Evolutionary conservation across 1,284 basidiomycete genomes (phyloP).

Genomic region (Kalmanozyma brasiliensis): DNA sequence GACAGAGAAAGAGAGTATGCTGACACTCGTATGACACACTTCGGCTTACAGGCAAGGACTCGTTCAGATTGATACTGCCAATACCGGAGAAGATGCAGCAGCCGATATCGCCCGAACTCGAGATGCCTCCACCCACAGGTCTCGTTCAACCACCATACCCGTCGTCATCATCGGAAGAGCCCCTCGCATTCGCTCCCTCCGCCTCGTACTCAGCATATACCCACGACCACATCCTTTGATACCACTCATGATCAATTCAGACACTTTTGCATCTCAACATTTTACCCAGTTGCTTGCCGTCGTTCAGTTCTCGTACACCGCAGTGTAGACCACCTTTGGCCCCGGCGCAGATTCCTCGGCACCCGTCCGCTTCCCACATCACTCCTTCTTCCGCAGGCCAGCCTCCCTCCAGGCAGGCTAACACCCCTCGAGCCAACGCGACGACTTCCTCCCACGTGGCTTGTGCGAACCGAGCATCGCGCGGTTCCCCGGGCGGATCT

Average conservation of each 20-base stretch:
- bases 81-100: slow-evolving; percentile 21
- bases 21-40: slow-evolving; percentile 23
- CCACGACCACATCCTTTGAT: slow-evolving; percentile 6
- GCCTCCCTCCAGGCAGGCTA: not conserved
- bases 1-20: no score
- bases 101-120: slow-evolving; percentile 10
- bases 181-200: not conserved
- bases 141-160: slow-evolving; percentile 33
- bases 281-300: no score
- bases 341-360: no score
- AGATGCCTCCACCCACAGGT: slow-evolving; percentile 15
- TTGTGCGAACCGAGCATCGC: slow-evolving; percentile 11
- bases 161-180: not conserved
- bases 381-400: no score
- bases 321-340: no score
- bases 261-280: no score
- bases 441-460: slow-evolving; percentile 2
- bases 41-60: slow-evolving; percentile 54
- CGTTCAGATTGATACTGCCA: slow-evolving; percentile 59
- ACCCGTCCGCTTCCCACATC: no score
- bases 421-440: not conserved
- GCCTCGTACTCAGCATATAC: not conserved
- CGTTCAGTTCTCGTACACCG: no score
- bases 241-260: no score
- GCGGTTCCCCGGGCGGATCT: not conserved